phyloP scores from a whole-genome alignment of 495 filamentous ascomycete species.

The Podospora comata region DNA sequence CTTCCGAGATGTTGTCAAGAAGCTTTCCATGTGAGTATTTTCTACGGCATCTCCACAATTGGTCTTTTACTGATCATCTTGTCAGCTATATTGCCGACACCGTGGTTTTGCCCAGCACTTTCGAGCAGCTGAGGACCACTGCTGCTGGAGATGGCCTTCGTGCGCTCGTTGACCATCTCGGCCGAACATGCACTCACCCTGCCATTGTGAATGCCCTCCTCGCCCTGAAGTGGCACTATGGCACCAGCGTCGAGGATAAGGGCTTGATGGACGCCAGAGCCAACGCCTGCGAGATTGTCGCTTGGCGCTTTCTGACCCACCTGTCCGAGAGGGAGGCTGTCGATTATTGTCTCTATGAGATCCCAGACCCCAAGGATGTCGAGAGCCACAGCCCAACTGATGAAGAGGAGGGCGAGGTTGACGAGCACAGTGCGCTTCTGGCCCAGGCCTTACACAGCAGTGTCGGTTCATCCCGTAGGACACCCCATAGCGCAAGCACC shows the following conservation, averaged over 20 bases:
- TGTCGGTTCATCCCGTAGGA: neutral
- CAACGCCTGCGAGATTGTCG: conserved; percentile 85
- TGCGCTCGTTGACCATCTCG: conserved; percentile 63
- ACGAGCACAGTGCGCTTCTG: conserved; percentile 43
- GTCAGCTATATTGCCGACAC: conserved; percentile 62
- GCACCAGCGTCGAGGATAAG: conserved; percentile 59
- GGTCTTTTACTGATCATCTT: conserved; percentile 12
- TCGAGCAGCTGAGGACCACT: conserved; percentile 73
- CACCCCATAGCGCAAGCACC: conserved; percentile 21
- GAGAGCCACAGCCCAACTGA: conserved; percentile 28
- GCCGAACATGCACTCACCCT: conserved; percentile 63
- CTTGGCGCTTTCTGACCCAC: conserved; percentile 81
- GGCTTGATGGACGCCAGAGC: conserved; percentile 73
- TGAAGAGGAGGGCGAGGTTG: conserved; percentile 32
- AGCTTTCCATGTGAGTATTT: conserved; percentile 58
- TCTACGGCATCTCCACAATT: neutral
- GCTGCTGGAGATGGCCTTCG: conserved; percentile 61
- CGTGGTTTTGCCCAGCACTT: conserved; percentile 65
- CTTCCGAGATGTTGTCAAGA: conserved; percentile 64
- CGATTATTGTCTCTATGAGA: conserved; percentile 78
- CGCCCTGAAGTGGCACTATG: conserved; percentile 79
- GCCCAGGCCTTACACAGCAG: conserved; percentile 23
- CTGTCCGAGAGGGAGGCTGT: conserved; percentile 77
- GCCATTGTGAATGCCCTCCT: conserved; percentile 75
- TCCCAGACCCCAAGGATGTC: conserved; percentile 46